A percentile compares a stretch with the other conserved stretches of the same genome.
Conservation (phyloP, 2,329 filamentous ascomycete species). For the Talaromyces verruculosus region DNA sequence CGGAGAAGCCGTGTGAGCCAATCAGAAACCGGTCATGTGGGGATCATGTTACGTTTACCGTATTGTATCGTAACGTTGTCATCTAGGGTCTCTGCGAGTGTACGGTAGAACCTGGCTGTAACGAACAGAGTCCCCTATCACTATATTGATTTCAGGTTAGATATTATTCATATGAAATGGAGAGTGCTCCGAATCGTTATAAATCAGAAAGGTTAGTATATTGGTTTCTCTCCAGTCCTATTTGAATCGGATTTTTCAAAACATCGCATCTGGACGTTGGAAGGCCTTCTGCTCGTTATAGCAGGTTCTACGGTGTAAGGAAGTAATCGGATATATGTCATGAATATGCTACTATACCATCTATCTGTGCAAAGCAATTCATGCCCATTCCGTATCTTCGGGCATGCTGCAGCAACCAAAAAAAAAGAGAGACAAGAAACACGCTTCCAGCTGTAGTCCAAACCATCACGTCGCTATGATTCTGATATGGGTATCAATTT, state of each 20-base stretch:
- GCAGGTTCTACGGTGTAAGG: background rate
- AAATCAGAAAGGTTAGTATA: too few species aligned
- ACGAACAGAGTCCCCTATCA: too few species aligned
- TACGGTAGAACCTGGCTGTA: background rate
- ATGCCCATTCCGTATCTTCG: conserved; percentile 8
- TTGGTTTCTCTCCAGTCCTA: too few species aligned
- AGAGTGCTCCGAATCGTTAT: too few species aligned
- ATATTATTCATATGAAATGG: too few species aligned
- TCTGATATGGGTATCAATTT: conserved; percentile 22
- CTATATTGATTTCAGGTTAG: too few species aligned
- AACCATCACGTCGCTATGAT: conserved; percentile 19
- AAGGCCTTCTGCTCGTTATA: too few species aligned
- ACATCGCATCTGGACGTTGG: too few species aligned
- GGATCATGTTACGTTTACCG: background rate
- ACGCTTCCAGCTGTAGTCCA: conserved; percentile 15
- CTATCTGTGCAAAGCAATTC: conserved; percentile 20
- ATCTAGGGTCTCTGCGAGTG: background rate
- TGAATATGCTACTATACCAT: conserved; percentile 20
- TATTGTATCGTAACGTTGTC: conserved; percentile 8
- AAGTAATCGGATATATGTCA: conserved; percentile 12
- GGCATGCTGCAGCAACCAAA: background rate
- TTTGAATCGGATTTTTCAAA: too few species aligned
- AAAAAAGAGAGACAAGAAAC: conserved; percentile 13
- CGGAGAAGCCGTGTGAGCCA: conserved; percentile 9
- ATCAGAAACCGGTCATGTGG: background rate